phyloP scores from a whole-genome alignment of 2,329 filamentous ascomycete species.

The Pseudocercospora pini-densiflorae region DNA sequence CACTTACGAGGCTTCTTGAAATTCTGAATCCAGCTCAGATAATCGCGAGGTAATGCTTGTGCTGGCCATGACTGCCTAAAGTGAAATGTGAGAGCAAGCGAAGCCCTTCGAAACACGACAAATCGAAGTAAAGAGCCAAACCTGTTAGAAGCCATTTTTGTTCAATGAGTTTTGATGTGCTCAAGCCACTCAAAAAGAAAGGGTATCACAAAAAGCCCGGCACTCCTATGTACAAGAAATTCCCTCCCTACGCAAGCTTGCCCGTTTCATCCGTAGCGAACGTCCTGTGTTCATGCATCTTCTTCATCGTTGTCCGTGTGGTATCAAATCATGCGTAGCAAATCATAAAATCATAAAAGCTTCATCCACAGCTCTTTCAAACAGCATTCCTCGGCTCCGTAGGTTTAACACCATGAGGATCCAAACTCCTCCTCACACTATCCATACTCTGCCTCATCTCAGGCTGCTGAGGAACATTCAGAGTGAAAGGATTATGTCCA shows the following conservation, averaged over 20 bases:
- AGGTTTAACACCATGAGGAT: slow-evolving; percentile 44
- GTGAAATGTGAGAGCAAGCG: not conserved
- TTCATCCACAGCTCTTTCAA: slow-evolving; percentile 33
- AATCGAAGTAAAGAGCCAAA: not conserved
- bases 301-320: not conserved
- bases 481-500: slow-evolving; percentile 27
- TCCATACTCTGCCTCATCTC: slow-evolving; percentile 50
- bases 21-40: not conserved
- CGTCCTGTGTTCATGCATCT: not conserved
- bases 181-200: not conserved
- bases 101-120: not conserved
- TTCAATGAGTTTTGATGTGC: too few relatives aligned
- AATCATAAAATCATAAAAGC: not conserved
- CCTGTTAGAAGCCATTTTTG: not conserved
- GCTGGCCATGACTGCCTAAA: not conserved
- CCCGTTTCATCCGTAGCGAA: not conserved
- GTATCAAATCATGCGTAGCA: not conserved
- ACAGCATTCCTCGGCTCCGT: slow-evolving; percentile 56
- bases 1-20: not conserved
- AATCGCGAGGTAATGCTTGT: too few relatives aligned
- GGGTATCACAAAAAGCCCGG: not conserved
- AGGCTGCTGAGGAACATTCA: slow-evolving; percentile 4
- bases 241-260: not conserved
- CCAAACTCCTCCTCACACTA: slow-evolving; percentile 39
- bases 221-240: slow-evolving; percentile 1